Conservation (phyloP, 331 rosid genomes). For the Quercus phellos region DNA sequence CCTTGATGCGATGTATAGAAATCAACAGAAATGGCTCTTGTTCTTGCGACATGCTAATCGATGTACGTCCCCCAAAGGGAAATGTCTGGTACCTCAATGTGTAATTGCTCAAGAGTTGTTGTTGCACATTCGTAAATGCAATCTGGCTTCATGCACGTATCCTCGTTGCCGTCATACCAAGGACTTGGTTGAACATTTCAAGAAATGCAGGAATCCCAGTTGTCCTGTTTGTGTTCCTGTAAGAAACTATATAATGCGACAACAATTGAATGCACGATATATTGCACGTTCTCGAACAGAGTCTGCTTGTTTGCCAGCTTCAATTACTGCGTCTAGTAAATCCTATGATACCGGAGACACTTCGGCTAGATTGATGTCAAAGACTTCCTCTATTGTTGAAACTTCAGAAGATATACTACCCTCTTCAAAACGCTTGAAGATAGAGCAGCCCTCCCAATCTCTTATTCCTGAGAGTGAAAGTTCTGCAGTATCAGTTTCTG, state of each 20-base stretch:
- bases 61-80: slow-evolving; percentile 75
- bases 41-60: slow-evolving; percentile 82
- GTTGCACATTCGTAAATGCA: slow-evolving; percentile 65
- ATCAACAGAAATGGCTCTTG: slow-evolving; percentile 90
- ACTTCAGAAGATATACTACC: slow-evolving; percentile 60
- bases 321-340: slow-evolving; percentile 50
- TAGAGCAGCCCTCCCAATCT: slow-evolving; percentile 61
- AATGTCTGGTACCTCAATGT: slow-evolving; percentile 62
- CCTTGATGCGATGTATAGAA: slow-evolving; percentile 36
- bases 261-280: slow-evolving; percentile 20
- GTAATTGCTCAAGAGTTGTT: slow-evolving; percentile 57
- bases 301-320: slow-evolving; percentile 45
- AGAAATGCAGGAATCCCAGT: slow-evolving; percentile 45
- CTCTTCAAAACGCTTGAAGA: slow-evolving; percentile 74
- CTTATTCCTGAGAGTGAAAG: slow-evolving; percentile 50
- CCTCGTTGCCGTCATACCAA: slow-evolving; percentile 68
- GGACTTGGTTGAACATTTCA: slow-evolving; percentile 61
- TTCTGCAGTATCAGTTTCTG: slow-evolving; percentile 40
- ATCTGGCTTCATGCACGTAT: slow-evolving; percentile 34
- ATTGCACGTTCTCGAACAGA: slow-evolving; percentile 33
- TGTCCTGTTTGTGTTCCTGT: slow-evolving; percentile 94
- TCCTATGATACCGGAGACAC: slow-evolving; percentile 39
- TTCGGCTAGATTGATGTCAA: slow-evolving; percentile 43
- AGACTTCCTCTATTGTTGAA: slow-evolving; percentile 39
- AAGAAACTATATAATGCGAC: slow-evolving; percentile 27